A percentile compares a stretch with the other conserved stretches of the same genome.
These are phyloP conservation scores for Ustilago hordei DNA, from an alignment of 1,284 basidiomycete genomes.

Conservation along the genomic window DNA sequence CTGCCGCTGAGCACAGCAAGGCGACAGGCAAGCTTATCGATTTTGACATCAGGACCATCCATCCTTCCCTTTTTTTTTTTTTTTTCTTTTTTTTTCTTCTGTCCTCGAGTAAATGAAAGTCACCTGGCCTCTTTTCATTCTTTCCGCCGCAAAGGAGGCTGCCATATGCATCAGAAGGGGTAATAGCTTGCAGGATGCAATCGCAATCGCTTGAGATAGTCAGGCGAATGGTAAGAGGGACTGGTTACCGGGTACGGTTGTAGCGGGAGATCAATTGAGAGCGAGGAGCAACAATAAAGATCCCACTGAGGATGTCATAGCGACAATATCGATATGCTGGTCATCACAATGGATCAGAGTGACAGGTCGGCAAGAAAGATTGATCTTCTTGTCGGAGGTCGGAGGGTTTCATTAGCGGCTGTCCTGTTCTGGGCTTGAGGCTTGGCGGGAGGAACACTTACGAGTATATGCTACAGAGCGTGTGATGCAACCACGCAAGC, in stretches of 20 bases:
- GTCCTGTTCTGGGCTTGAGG: not conserved
- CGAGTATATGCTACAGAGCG: not conserved
- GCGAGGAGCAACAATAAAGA: not conserved
- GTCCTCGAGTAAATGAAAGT: not conserved
- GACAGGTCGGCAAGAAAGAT: not conserved
- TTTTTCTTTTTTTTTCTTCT: not conserved
- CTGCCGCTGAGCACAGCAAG: slow-evolving; percentile 3
- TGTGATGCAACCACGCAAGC: not conserved
- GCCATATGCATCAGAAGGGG: no score
- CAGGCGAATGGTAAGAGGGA: no score
- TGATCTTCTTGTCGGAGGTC: not conserved
- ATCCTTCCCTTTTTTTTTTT: not conserved
- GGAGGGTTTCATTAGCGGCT: not conserved
- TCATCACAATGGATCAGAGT: not conserved
- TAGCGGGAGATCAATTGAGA: not conserved
- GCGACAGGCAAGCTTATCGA: not conserved
- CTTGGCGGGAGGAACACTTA: not conserved
- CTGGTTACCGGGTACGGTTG: no score
- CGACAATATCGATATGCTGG: not conserved
- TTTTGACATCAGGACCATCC: not conserved
- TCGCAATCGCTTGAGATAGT: no score
- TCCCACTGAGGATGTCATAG: not conserved
- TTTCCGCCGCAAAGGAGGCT: not conserved
- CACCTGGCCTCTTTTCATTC: not conserved
- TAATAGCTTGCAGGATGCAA: no score